Base-by-base conservation (phyloP, 805 yeast species). In the Lachancea nothofagi region DNA sequence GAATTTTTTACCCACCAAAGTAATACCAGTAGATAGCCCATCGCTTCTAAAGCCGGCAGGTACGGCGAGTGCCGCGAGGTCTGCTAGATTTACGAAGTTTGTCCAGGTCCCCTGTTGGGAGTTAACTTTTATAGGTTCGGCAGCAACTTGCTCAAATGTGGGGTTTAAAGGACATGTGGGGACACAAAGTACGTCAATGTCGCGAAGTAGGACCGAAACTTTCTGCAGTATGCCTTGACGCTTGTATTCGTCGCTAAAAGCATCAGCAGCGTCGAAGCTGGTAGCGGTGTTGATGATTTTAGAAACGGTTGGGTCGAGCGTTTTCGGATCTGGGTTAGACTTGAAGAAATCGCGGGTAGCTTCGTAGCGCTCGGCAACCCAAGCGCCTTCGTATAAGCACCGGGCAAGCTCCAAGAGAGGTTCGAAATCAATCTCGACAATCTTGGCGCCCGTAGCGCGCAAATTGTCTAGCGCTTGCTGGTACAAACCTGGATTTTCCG, bases 31-130 rank as follows among this genome's bases (percentile, higher is more conserved):
- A 7, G 97, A 96, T 50, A 90, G 64, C 3, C 95, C 95, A 61
- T 90, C 97, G 1, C 73, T 51, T 57, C 89, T 72, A 74, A 87
- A 90, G 2, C 95, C 96, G 18, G 81, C 83, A 19, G 98, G 97
- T 40, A 90, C 72, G 0, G 97, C 87, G 52, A 90, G 69, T 1
- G 96, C 97, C 26, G 94, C 81, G 69, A 89, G 64, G 57, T 90
- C 97, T 3, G 96, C 95, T 59, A 90, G 73, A 61, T 93, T 90
- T 53, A 86, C 96, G 61, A 93, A 93, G 66, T 90, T 90, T 22
- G 97, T 90, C 81, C 95, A 90, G n/a, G 96, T 88, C 23, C 98
- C 98, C 67, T 93, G 98, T 55, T 72, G 71, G 5, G 97, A 85
- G 69, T 90, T 90, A 53, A 88, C 77, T 33, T 69, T 61, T 22